Evolutionary conservation across 2,329 filamentous ascomycete species (phyloP).

Genomic region (Aspergillus japonicus): DNA sequence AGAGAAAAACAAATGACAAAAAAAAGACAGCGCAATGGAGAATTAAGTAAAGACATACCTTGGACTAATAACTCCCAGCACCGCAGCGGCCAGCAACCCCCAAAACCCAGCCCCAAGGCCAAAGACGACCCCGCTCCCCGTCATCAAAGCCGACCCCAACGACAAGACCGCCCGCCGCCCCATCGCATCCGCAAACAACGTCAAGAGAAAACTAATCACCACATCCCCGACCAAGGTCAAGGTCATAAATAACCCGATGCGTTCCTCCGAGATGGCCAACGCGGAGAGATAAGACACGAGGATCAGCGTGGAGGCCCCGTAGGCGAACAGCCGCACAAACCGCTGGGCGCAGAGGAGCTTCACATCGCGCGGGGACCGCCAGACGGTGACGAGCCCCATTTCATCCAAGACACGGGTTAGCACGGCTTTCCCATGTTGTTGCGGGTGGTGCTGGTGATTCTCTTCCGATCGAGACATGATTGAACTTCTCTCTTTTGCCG

Average conservation of each 20-base stretch:
- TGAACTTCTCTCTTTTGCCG: neutral
- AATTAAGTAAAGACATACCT: constrained; percentile 30
- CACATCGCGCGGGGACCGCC: constrained; percentile 37
- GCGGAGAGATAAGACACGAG: constrained; percentile 62
- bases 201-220: constrained; percentile 56
- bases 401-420: constrained; percentile 24
- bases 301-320: constrained; percentile 60
- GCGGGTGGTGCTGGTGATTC: neutral
- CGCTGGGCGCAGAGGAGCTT: constrained; percentile 43
- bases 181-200: constrained; percentile 59
- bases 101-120: constrained; percentile 58
- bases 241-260: constrained; percentile 65
- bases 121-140: constrained; percentile 56
- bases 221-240: constrained; percentile 63
- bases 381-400: constrained; percentile 39
- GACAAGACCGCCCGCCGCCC: constrained; percentile 57
- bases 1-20: too few relatives aligned
- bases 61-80: constrained; percentile 62
- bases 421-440: neutral
- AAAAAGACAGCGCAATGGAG: too few relatives aligned
- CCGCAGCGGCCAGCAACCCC: constrained; percentile 57
- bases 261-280: constrained; percentile 56
- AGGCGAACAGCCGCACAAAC: constrained; percentile 61
- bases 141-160: constrained; percentile 57
- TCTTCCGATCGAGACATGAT: neutral